Conservation (phyloP, 179 eudicot genomes). For the Spergularia azorica region DNA sequence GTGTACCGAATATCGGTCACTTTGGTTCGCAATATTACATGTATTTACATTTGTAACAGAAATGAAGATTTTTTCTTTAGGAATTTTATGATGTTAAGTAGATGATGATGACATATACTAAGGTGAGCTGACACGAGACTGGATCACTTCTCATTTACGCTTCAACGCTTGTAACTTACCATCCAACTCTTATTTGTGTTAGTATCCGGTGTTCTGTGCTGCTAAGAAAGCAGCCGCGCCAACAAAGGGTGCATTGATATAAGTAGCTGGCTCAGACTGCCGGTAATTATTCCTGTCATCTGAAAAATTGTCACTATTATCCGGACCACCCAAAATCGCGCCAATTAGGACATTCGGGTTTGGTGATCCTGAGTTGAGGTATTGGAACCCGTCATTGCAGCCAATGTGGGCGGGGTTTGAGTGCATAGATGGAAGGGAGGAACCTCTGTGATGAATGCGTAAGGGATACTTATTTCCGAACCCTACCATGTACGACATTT, state of each 20-base stretch:
- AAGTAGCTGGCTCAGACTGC: conserved; percentile 89
- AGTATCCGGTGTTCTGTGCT: conserved; percentile 27
- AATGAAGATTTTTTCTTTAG: no score
- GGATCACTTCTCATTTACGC: not conserved
- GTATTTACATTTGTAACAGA: no score
- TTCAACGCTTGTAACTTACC: not conserved
- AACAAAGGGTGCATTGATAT: conserved; percentile 84
- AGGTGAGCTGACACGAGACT: no score
- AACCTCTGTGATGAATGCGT: conserved; percentile 76
- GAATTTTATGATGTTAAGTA: no score
- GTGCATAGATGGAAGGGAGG: conserved; percentile 69
- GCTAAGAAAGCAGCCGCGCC: conserved; percentile 80
- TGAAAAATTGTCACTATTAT: conserved; percentile 48
- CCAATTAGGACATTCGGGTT: conserved; percentile 77
- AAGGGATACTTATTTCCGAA: conserved; percentile 67
- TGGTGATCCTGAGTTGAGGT: conserved; percentile 57
- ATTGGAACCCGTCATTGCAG: conserved; percentile 72
- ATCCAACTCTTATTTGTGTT: not conserved
- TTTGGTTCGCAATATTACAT: no score
- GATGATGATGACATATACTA: no score
- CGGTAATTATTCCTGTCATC: conserved; percentile 74
- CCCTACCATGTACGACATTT: conserved; percentile 89
- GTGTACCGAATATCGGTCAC: no score
- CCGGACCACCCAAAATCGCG: conserved; percentile 87
- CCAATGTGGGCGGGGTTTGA: conserved; percentile 53